Evolutionary conservation across 2,329 filamentous ascomycete species (phyloP), one percentile per base, ranked within the genome.

Genomic region (Fusarium begoniae): DNA sequence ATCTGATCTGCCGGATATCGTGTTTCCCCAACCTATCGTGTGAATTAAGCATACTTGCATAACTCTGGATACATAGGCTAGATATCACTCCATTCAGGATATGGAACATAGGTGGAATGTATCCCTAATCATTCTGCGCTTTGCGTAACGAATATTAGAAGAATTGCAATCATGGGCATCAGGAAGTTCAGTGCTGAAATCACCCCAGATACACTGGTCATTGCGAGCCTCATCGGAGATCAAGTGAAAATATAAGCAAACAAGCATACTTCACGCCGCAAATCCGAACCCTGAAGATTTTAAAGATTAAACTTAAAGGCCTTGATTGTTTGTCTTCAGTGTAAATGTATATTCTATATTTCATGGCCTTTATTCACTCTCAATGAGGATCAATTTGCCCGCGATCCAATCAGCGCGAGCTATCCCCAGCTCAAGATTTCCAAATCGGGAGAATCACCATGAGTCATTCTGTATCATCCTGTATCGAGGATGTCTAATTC

Each of bases 391-490:
- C 17, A 15, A 11, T 4, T 15, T 20, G 12, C 13, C 18, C 13
- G 12, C 13, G 18, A 12, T 22, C 51, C 35, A 55, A 55, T 41
- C 35, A 28, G 24, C 6, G 7, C 15, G 0, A 28, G 20, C 2
- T 3, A 2, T 41, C 14, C 8, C 15, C 1, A 9, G 22, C 2
- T 24, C 4, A 5, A 35, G 9, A 12, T 20, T 20, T 26, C 44
- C 15, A 20, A 28, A 50, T n/a, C 28, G 51, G 28, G 45, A 38
- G 18, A 26, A 24, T 47, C 35, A 50, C 37, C 9, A 65, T 69
- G 66, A 69, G 50, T 69, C 66, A 69, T 65, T 41, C 2, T 47
- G 18, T 15, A 35, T 64, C 65, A 69, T n/a, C 0, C 0, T 64
- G 28, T 26, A 20, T 64, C 9, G 5, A 35, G 2, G 2, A 28